These are phyloP conservation scores for Gnetum montanum DNA, from an alignment of 75 land plant species.

Conservation along the genomic window DNA sequence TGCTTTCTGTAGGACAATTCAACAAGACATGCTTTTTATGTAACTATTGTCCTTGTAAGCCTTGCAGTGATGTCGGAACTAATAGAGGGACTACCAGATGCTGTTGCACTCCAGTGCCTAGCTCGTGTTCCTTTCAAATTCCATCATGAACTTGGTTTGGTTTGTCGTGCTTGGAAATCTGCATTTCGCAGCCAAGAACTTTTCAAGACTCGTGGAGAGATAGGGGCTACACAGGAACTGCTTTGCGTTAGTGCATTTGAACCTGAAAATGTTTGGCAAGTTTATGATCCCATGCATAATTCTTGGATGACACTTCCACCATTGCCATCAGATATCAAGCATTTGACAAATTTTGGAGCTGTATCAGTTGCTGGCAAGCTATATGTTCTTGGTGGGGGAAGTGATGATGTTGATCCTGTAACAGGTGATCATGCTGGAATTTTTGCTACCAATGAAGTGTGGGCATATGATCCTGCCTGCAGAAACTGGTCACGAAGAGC, in stretches of 20 bases:
- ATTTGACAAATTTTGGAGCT: slow-evolving; percentile 71
- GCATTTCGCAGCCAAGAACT: slow-evolving; percentile 58
- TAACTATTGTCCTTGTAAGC: background rate
- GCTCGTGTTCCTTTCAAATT: slow-evolving; percentile 65
- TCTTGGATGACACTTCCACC: slow-evolving; percentile 67
- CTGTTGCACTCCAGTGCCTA: slow-evolving; percentile 68
- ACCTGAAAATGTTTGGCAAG: slow-evolving; percentile 91
- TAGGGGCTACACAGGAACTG: slow-evolving; percentile 62
- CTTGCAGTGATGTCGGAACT: slow-evolving; percentile 51
- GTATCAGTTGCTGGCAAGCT: slow-evolving; percentile 74
- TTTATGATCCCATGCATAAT: slow-evolving; percentile 72
- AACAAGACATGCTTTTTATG: background rate
- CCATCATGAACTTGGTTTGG: slow-evolving; percentile 56
- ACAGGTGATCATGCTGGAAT: slow-evolving; percentile 73
- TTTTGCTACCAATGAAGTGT: slow-evolving; percentile 83
- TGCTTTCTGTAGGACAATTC: no score
- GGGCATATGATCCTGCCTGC: slow-evolving; percentile 70
- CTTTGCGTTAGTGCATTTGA: slow-evolving; percentile 75
- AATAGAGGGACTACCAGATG: slow-evolving; percentile 94
- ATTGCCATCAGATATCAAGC: slow-evolving; percentile 58
- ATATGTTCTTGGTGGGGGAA: slow-evolving; percentile 86
- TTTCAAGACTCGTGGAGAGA: slow-evolving; percentile 44
- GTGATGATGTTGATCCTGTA: slow-evolving; percentile 76
- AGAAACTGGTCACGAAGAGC: slow-evolving; percentile 51
- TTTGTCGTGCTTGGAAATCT: slow-evolving; percentile 75